Percentiles rank a stretch among this genome's conserved stretches.
Evolutionary conservation across 1,284 basidiomycete genomes (phyloP).

Genomic region (Trametes polyzona): DNA sequence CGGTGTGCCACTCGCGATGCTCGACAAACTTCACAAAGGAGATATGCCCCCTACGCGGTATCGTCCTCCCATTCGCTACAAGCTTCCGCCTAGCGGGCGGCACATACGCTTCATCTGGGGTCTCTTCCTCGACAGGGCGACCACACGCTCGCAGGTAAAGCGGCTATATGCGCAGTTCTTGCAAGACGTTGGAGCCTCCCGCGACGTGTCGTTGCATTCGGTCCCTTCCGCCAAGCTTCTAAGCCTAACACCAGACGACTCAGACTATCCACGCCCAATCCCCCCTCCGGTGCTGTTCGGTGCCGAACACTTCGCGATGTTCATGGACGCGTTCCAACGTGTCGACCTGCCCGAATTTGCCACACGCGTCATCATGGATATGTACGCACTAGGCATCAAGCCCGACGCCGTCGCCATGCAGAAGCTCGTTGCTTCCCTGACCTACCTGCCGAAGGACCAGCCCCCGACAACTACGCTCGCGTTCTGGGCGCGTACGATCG

Average conservation of each 20-base stretch:
- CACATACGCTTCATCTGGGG: constrained; percentile 46
- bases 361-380: constrained; percentile 38
- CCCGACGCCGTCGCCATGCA: constrained; percentile 26
- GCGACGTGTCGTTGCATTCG: neutral
- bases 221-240: neutral
- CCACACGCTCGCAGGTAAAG: constrained; percentile 6
- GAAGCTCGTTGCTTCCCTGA: constrained; percentile 1
- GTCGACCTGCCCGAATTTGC: constrained; percentile 4
- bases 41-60: neutral
- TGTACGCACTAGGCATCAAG: constrained; percentile 35
- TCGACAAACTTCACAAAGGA: neutral
- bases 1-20: constrained; percentile 36
- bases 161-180: constrained; percentile 38
- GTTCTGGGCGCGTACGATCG: too few species aligned
- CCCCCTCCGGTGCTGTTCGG: constrained; percentile 25
- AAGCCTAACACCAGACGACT: neutral
- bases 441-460: neutral
- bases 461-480: neutral
- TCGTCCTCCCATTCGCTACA: constrained; percentile 20
- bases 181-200: constrained; percentile 14
- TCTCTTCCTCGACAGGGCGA: constrained; percentile 30
- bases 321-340: constrained; percentile 28
- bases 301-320: constrained; percentile 31
- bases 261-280: constrained; percentile 6
- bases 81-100: constrained; percentile 37